phyloP scores from a whole-genome alignment of 2,329 filamentous ascomycete genomes.

The Chrysoporthe puriensis region DNA sequence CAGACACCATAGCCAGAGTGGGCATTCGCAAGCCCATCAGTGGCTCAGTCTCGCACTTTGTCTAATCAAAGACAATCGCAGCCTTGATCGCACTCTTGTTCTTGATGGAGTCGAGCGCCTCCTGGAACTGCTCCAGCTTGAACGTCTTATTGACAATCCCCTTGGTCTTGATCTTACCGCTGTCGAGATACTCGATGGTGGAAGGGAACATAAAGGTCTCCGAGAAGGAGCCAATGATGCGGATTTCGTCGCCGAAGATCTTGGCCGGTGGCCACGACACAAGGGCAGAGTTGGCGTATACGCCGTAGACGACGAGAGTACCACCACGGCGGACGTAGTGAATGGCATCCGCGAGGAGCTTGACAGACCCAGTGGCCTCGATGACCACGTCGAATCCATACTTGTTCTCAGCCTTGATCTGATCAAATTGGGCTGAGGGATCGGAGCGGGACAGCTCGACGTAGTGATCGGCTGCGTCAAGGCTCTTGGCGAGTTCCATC shows the following conservation, averaged over 20 bases:
- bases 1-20: neutral
- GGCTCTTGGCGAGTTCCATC: slow-evolving; percentile 67
- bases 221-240: slow-evolving; percentile 73
- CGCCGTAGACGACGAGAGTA: slow-evolving; percentile 51
- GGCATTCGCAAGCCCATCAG: neutral
- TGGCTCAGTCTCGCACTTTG: neutral
- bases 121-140: slow-evolving; percentile 72
- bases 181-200: slow-evolving; percentile 58
- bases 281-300: slow-evolving; percentile 65
- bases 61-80: slow-evolving; percentile 69
- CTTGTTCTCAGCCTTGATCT: slow-evolving; percentile 66
- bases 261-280: slow-evolving; percentile 72
- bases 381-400: slow-evolving; percentile 75
- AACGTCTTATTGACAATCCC: slow-evolving; percentile 76
- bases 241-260: slow-evolving; percentile 72
- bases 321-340: slow-evolving; percentile 73
- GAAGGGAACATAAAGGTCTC: slow-evolving; percentile 73
- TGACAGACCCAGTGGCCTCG: slow-evolving; percentile 70
- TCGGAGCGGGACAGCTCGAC: slow-evolving; percentile 58
- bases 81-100: slow-evolving; percentile 77
- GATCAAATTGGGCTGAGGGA: slow-evolving; percentile 61
- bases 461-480: slow-evolving; percentile 58
- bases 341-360: slow-evolving; percentile 72
- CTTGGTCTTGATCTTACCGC: slow-evolving; percentile 63
- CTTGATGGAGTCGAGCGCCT: slow-evolving; percentile 71